Evolutionary conservation across 148 eudicot species (phyloP), one percentile per base, ranked within the genome.

Genomic region (Amaranthus hypochondriacus): DNA sequence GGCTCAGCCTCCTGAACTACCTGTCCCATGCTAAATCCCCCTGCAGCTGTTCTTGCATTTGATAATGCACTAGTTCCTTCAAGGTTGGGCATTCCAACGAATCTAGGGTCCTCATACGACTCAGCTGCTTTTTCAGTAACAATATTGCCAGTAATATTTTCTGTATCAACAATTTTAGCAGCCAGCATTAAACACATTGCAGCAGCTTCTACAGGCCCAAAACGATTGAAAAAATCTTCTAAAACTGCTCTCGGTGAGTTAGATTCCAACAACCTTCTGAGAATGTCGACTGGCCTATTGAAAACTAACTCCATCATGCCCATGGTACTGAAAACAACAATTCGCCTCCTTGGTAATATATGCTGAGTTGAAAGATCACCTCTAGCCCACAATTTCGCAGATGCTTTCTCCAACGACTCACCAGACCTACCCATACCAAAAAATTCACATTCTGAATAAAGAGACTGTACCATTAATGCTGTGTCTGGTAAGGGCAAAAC

Each of bases 11-110:
- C 97, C 77, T 95, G 97, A 77, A 95, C 96, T 68, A 95, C 99
- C 79, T 95, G 99, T 18, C 99, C 99, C 99, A 92, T 95, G 83
- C 97, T 92, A 87, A 94, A 91, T 47, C 98, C 97, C 64, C 93
- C 96, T 71, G 92, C 86, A 77, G 87, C 84, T 66, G 93, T 85
- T 83, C 96, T 87, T 46, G 90, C 85, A 80, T 82, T 89, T 43
- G 96, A 83, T 69, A 95, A 83, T 44, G 91, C 96, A 81, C 86
- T 89, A 71, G 81, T 85, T 78, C 96, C 99, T 83, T 95, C 99
- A 56, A 92, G 90, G 66, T 95, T 96, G 46, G 99, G 99, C 71
- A 92, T 72, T 77, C 99, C 97, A 70, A 95, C 99, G 78, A 95
- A 82, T 79, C 96, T 85, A 69, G 97, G 97, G 78, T 95, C 99